A percentile compares a stretch with the other conserved stretches of the same genome.
Conservation (phyloP, 768 basidiomycete species). For the Termitomyces sp. region DNA sequence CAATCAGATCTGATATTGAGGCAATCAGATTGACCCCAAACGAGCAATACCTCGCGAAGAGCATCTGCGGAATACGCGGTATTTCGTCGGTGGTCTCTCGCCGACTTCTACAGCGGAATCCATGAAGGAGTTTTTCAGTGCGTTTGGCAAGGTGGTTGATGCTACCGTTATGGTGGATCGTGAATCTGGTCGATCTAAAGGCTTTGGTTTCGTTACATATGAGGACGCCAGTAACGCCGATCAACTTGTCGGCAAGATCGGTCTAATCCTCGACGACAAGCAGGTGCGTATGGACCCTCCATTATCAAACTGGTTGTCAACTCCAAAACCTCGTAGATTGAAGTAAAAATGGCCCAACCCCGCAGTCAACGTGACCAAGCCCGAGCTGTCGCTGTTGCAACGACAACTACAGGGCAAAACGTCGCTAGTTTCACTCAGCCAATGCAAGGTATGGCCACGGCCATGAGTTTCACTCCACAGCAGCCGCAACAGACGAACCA, state of each 20-base stretch:
- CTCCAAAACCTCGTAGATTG: conserved; percentile 46
- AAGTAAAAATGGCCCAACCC: conserved; percentile 79
- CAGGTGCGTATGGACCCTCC: conserved; percentile 38
- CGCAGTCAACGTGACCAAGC: conserved; percentile 57
- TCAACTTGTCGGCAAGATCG: conserved; percentile 61
- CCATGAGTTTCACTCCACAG: conserved; percentile 26
- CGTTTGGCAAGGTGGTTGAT: conserved; percentile 78
- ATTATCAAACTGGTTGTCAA: neutral
- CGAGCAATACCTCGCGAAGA: conserved; percentile 83
- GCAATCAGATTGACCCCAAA: conserved; percentile 76
- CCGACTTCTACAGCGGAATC: conserved; percentile 63
- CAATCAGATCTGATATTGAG: neutral
- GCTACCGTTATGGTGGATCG: conserved; percentile 85
- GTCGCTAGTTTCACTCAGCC: conserved; percentile 28
- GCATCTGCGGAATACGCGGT: conserved; percentile 68
- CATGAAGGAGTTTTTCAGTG: conserved; percentile 63
- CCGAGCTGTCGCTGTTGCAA: conserved; percentile 23
- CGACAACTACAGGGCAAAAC: conserved; percentile 17
- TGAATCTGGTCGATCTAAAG: conserved; percentile 70
- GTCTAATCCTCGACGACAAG: conserved; percentile 71
- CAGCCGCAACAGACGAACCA: conserved; percentile 32
- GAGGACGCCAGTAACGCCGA: conserved; percentile 61
- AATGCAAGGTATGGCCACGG: conserved; percentile 27
- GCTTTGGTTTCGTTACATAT: conserved; percentile 85
- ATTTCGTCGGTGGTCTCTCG: conserved; percentile 78